phyloP scores from a whole-genome alignment of 78 protist species.

The Planoprotostelium fungivorum region DNA sequence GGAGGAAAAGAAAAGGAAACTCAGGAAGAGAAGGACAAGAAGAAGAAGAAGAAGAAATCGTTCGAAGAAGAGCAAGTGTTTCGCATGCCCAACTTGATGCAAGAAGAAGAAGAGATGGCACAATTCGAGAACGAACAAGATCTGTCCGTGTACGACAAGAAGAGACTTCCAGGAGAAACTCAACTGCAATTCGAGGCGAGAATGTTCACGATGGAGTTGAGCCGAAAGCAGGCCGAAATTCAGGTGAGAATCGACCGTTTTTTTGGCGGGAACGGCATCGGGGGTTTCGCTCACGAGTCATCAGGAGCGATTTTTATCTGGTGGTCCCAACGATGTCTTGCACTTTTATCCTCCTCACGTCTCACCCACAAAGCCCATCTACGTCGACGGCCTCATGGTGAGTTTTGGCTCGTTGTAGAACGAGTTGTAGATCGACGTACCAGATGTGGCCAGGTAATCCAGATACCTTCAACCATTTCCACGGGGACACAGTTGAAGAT shows the following conservation, averaged over 20 bases:
- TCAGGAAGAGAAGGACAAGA: not conserved
- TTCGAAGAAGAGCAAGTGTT: not conserved
- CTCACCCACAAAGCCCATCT: not conserved
- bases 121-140: too few relatives aligned
- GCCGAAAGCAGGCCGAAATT: not conserved
- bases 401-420: not conserved
- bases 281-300: not conserved
- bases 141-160: not conserved
- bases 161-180: not conserved
- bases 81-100: not conserved
- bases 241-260: not conserved
- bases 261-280: too few relatives aligned
- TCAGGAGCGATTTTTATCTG: not conserved
- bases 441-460: not conserved
- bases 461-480: too few relatives aligned
- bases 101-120: not conserved
- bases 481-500: too few relatives aligned
- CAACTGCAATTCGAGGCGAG: not conserved
- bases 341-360: not conserved
- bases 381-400: not conserved
- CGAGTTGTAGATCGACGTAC: not conserved
- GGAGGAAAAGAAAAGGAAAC: too few relatives aligned
- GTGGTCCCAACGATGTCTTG: not conserved
- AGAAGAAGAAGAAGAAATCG: not conserved
- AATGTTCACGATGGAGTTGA: not conserved